Percentiles rank a stretch among this genome's conserved stretches.
These are phyloP conservation scores for Magnusiomyces tetraspermus DNA, from an alignment of 1,139 yeast species.

Conservation along the genomic window DNA sequence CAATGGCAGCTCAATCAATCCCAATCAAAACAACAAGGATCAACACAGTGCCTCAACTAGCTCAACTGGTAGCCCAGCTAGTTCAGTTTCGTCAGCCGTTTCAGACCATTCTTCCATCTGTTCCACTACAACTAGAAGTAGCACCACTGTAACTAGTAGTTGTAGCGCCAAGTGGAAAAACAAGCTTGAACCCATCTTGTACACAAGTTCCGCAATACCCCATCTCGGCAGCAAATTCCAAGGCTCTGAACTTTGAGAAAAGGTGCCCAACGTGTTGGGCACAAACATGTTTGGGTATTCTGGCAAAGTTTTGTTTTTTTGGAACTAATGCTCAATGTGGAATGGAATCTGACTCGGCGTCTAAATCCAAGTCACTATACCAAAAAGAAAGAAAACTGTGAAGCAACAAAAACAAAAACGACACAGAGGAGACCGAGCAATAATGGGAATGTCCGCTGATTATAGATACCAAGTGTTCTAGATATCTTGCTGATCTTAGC, in stretches of 20 bases:
- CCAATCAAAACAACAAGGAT: too few relatives aligned
- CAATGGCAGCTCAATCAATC: too few relatives aligned
- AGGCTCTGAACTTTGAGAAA: conserved; percentile 35
- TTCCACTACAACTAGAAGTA: too few relatives aligned
- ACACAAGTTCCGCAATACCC: conserved; percentile 85
- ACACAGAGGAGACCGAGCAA: background rate
- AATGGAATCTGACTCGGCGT: background rate
- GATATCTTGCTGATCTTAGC: conserved; percentile 2
- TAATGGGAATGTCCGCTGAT: background rate
- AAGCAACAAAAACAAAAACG: background rate
- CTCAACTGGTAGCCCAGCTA: conserved; percentile 6
- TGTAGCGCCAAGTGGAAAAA: conserved; percentile 5
- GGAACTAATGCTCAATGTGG: background rate
- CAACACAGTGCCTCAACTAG: too few relatives aligned
- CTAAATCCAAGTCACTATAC: too few relatives aligned
- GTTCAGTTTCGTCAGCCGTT: too few relatives aligned
- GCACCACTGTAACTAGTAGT: too few relatives aligned
- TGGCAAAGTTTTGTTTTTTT: conserved; percentile 65
- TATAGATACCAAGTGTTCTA: conserved; percentile 1
- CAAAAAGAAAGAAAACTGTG: too few relatives aligned
- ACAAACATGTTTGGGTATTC: conserved; percentile 56
- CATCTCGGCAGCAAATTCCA: conserved; percentile 63
- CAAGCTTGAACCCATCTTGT: conserved; percentile 16
- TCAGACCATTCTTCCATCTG: too few relatives aligned
- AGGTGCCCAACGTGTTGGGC: conserved; percentile 50